These are phyloP conservation scores for Phytophthora tubulina DNA, from an alignment of 352 stramenopile species.

Conservation along the genomic window DNA sequence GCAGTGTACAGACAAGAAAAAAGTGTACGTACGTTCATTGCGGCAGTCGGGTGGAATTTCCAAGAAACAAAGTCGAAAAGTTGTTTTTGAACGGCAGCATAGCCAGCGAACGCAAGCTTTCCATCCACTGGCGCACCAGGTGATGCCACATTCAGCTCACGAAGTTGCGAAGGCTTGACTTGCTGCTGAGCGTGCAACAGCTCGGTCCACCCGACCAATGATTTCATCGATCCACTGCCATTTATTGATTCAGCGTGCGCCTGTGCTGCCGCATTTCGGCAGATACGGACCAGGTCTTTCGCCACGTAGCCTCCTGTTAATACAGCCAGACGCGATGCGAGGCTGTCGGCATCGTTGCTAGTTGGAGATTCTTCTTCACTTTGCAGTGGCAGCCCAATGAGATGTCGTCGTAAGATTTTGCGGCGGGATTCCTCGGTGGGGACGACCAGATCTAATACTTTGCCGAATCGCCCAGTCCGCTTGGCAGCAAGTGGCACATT, in stretches of 20 bases:
- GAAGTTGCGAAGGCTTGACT: slow-evolving; percentile 79
- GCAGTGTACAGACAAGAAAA: neutral
- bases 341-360: slow-evolving; percentile 4
- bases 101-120: slow-evolving; percentile 67
- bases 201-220: slow-evolving; percentile 49
- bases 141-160: slow-evolving; percentile 76
- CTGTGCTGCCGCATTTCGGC: slow-evolving; percentile 61
- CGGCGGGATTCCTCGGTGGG: slow-evolving; percentile 66
- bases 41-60: slow-evolving; percentile 69
- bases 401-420: slow-evolving; percentile 58
- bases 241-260: slow-evolving; percentile 31
- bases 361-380: neutral
- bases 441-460: slow-evolving; percentile 69
- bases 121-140: slow-evolving; percentile 39
- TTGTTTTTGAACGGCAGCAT: slow-evolving; percentile 62
- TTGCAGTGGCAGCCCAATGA: slow-evolving; percentile 45
- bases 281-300: slow-evolving; percentile 81
- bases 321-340: slow-evolving; percentile 56
- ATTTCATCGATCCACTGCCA: neutral
- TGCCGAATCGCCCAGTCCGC: slow-evolving; percentile 64
- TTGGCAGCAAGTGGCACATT: slow-evolving; percentile 58
- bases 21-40: slow-evolving; percentile 63
- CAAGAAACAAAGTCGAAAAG: slow-evolving; percentile 73
- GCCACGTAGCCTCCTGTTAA: slow-evolving; percentile 82
- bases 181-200: slow-evolving; percentile 62